Evolutionary conservation across 371 early-diverging fungal genomes (phyloP), one percentile per base, ranked within the genome.

Genomic region (Gilbertella persicaria): DNA sequence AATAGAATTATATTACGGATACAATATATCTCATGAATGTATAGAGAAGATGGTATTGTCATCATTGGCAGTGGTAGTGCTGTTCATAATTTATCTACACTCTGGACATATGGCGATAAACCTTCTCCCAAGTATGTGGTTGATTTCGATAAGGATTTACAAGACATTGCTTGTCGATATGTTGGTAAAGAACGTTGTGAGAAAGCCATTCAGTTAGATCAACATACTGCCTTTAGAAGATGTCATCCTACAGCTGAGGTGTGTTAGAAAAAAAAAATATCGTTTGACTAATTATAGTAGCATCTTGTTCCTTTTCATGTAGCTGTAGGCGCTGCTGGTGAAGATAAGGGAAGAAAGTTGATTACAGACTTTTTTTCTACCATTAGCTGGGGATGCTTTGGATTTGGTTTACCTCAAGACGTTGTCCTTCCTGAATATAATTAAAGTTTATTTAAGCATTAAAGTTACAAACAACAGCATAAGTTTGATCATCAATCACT

Each of bases 11-110:
- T 21, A 40, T 7, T 23, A 35, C 6, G 45, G 17, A 30, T 36
- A 36, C 23, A 37, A 6, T 30, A 37, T 24, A 29, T 3, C 25
- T n/a, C 24, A 9, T 30, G 14, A 5, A 8, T 23, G 41, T 14
- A 19, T 21, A 71, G 83, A 25, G 72, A 81, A 25, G 76, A 82
- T 39, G 73, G 70, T 12, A 66, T 85, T 12, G 55, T 85, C 28
- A 71, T 85, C 45, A 79, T 85, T 14, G 84, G 80, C 24, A 82
- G 83, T 61, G 85, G 85, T 9, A 78, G 80, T 41, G 81, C 85
- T 5, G 80, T 82, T 0, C 85, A 85, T 42, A 85, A 85, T 46
- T 50, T 85, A 42, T 45, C 71, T 3, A 69, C 77, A 21, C 24
- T 79, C 3, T 75, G 77, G 30, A 39, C 55, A 0, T 58, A 57